Evolutionary conservation across 495 filamentous ascomycete genomes (phyloP).

Genomic region (Penicillium goetzii): DNA sequence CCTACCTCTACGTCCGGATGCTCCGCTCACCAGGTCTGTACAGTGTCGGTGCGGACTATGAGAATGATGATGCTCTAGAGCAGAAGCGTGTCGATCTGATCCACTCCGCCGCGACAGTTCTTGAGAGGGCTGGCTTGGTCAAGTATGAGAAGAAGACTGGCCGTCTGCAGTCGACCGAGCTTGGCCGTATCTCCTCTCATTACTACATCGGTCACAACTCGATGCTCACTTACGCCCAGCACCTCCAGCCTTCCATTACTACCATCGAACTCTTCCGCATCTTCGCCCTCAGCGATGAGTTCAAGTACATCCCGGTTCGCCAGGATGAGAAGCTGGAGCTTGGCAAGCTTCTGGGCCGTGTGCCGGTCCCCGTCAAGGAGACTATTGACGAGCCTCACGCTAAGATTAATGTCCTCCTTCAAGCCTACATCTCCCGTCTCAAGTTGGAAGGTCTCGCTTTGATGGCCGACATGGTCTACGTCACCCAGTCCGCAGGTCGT

Average conservation of each 20-base stretch:
- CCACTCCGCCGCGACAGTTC: slow-evolving; percentile 85
- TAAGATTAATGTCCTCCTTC: slow-evolving; percentile 98
- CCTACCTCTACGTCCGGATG: slow-evolving; percentile 98
- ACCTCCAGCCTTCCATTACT: slow-evolving; percentile 89
- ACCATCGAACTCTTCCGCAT: slow-evolving; percentile 95
- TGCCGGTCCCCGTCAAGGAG: slow-evolving; percentile 97
- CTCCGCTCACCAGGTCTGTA: slow-evolving; percentile 93
- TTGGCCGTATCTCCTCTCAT: slow-evolving; percentile 93
- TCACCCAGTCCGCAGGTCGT: slow-evolving; percentile 96
- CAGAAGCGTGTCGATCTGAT: slow-evolving; percentile 96
- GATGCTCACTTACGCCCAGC: slow-evolving; percentile 94
- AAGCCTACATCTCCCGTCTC: slow-evolving; percentile 94
- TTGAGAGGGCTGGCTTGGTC: slow-evolving; percentile 85
- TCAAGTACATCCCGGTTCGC: slow-evolving; percentile 97
- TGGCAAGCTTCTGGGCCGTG: slow-evolving; percentile 83
- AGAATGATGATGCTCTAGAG: slow-evolving; percentile 86
- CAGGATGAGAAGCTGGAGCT: slow-evolving; percentile 98
- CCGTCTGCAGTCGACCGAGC: slow-evolving; percentile 86
- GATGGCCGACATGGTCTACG: slow-evolving; percentile 98
- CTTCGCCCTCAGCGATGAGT: slow-evolving; percentile 97
- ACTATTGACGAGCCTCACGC: slow-evolving; percentile 94
- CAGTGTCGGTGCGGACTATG: slow-evolving; percentile 93
- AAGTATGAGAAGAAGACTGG: slow-evolving; percentile 97
- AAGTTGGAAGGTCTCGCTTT: slow-evolving; percentile 92
- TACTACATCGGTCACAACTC: slow-evolving; percentile 98